Evolutionary conservation across 495 filamentous ascomycete genomes (phyloP), one percentile per base, ranked within the genome.

Genomic region (Xylaria sp.): DNA sequence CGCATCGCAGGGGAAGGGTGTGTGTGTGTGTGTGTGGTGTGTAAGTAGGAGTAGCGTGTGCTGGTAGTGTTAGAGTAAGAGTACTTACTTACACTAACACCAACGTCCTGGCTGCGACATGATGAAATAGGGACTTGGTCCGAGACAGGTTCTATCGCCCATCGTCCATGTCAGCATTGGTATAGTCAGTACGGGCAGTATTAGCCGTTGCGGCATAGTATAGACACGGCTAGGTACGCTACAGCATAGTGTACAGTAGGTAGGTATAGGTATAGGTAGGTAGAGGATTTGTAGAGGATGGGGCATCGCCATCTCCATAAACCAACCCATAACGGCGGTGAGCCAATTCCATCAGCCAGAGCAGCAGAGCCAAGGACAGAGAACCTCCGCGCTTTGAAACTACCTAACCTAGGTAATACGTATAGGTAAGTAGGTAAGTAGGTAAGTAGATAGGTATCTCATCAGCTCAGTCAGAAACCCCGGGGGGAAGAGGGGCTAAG

Each of bases 171-270:
- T 59, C 57, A 37, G 57, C 29, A 58, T 58, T 24, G 17, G 57
- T 35, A 59, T 59, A 14, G 37, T 68, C 55, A 61, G 17, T n/a
- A n/a, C 40, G 35, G 35, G 37, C 53, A 41, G 40, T 26, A 48
- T 61, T 69, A 69, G n/a, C 53, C 67, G 67, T 59, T 69, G 55
- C 55, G 67, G 67, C 40, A 59, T 61, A 69, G 29, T n/a, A n/a
- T n/a, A n/a, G n/a, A n/a, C n/a, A n/a, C n/a, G n/a, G n/a, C n/a
- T n/a, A n/a, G n/a, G n/a, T n/a, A n/a, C n/a, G n/a, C n/a, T n/a
- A n/a, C n/a, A n/a, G n/a, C n/a, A n/a, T n/a, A n/a, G n/a, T n/a
- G 35, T 21, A 35, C 24, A 46, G 61, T 24, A 46, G 3, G 14
- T 46, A 46, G 5, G 5, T 46, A n/a, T 46, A 4, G 8, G 35